Conservation (phyloP, 2,329 filamentous ascomycete species). For the Lachnellula occidentalis region DNA sequence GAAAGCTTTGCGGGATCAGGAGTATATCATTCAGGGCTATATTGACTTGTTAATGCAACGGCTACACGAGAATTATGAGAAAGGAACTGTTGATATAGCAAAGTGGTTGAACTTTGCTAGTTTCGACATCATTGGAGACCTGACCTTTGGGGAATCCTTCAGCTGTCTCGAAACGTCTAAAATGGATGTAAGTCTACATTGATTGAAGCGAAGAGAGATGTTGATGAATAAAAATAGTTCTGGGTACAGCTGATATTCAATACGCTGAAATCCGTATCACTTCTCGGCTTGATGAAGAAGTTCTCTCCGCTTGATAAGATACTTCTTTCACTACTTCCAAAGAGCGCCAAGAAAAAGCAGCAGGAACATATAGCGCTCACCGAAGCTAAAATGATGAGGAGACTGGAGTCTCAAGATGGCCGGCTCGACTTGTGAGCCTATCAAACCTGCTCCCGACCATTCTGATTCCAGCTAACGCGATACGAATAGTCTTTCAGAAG, state of each 20-base stretch:
- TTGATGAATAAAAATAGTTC: not conserved
- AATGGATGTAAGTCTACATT: not conserved
- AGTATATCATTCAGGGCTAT: slow-evolving; percentile 34
- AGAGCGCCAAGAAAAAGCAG: not conserved
- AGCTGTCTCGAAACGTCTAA: slow-evolving; percentile 24
- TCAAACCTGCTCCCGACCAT: not conserved
- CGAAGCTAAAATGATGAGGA: not conserved
- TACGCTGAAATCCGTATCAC: not conserved
- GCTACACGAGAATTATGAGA: slow-evolving; percentile 22
- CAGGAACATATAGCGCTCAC: not conserved
- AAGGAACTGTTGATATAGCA: slow-evolving; percentile 22
- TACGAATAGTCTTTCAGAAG: not conserved
- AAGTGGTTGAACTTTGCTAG: slow-evolving; percentile 33
- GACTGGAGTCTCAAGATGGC: not conserved
- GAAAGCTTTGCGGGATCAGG: slow-evolving; percentile 30
- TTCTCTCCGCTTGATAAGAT: not conserved
- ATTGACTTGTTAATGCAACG: slow-evolving; percentile 34
- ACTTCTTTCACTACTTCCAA: not conserved
- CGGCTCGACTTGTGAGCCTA: slow-evolving; percentile 8
- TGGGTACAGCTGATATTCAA: not conserved
- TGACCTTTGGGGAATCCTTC: slow-evolving; percentile 40
- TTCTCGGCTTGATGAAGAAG: not conserved
- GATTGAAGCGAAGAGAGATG: not conserved
- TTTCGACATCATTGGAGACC: slow-evolving; percentile 38
- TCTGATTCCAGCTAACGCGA: not conserved